Percentiles rank a stretch among this genome's conserved stretches.
phyloP scores from a whole-genome alignment of 176 grass and related monocot species.

The Oryza punctata region DNA sequence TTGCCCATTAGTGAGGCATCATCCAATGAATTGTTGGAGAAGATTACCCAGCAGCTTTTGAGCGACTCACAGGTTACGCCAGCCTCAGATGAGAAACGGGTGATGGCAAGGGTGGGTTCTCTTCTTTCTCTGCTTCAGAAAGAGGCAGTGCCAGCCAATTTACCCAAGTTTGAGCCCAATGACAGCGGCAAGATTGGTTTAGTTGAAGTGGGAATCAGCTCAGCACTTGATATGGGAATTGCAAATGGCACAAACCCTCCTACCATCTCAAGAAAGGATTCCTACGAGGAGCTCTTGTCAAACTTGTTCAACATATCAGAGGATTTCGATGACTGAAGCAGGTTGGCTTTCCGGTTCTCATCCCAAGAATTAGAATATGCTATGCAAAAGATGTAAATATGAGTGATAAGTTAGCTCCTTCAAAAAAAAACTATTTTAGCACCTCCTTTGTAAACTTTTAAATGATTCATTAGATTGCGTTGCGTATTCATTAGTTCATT shows the following conservation, averaged over 20 bases:
- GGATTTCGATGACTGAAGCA: conserved; percentile 25
- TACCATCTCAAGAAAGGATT: conserved; percentile 51
- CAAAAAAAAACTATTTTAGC: neutral
- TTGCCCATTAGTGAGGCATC: conserved; percentile 25
- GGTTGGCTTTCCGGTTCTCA: neutral
- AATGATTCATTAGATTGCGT: neutral
- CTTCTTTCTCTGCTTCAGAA: conserved; percentile 58
- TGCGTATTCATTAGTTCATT: neutral
- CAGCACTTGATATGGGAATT: conserved; percentile 1
- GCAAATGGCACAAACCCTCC: neutral
- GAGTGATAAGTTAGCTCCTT: neutral
- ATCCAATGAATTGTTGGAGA: conserved; percentile 49
- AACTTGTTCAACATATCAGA: conserved; percentile 53
- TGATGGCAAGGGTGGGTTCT: conserved; percentile 62
- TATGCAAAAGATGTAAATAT: conserved; percentile 25
- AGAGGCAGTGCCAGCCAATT: neutral
- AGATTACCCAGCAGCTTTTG: conserved; percentile 57
- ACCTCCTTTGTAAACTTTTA: conserved; percentile 26
- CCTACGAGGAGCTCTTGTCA: conserved; percentile 48
- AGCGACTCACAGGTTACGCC: conserved; percentile 50
- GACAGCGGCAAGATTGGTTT: neutral
- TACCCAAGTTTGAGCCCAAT: neutral
- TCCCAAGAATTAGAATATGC: neutral
- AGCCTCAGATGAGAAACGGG: conserved; percentile 51
- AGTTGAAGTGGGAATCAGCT: conserved; percentile 33